Percentiles rank a stretch among this genome's conserved stretches.
phyloP scores from a whole-genome alignment of 768 basidiomycete species.

The Agrocybe pediades region DNA sequence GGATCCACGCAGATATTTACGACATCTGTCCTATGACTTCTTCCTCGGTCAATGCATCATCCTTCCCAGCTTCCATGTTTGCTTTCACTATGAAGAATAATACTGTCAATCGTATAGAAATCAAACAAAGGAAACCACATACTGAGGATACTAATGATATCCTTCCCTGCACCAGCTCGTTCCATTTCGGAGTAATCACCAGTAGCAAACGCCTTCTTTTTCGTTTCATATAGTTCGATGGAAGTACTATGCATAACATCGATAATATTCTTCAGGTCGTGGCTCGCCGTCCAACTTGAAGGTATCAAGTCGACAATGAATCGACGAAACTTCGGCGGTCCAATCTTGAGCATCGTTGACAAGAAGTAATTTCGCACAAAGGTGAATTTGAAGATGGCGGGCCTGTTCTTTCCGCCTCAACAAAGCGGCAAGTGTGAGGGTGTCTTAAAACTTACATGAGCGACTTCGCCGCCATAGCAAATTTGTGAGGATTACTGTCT shows the following conservation, averaged over 20 bases:
- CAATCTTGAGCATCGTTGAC: constrained; percentile 26
- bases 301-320: constrained; percentile 14
- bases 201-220: constrained; percentile 35
- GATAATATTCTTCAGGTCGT: constrained; percentile 30
- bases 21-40: constrained; percentile 42
- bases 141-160: constrained; percentile 51
- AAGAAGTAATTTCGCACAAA: constrained; percentile 22
- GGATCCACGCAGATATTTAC: constrained; percentile 15
- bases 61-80: constrained; percentile 34
- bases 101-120: not conserved
- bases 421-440: not conserved
- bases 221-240: constrained; percentile 33
- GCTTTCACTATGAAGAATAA: constrained; percentile 34
- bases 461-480: constrained; percentile 27
- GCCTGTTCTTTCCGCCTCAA: constrained; percentile 10
- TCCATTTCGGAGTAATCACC: constrained; percentile 34
- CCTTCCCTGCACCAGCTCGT: constrained; percentile 41
- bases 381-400: constrained; percentile 15
- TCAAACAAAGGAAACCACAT: constrained; percentile 12
- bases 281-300: constrained; percentile 30
- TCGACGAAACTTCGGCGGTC: constrained; percentile 18
- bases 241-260: constrained; percentile 38
- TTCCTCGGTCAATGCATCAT: constrained; percentile 31
- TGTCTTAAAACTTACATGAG: constrained; percentile 24
- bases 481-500: constrained; percentile 28